phyloP scores from a whole-genome alignment of 2,329 filamentous ascomycete species.

The Phialemonium atrogriseum region DNA sequence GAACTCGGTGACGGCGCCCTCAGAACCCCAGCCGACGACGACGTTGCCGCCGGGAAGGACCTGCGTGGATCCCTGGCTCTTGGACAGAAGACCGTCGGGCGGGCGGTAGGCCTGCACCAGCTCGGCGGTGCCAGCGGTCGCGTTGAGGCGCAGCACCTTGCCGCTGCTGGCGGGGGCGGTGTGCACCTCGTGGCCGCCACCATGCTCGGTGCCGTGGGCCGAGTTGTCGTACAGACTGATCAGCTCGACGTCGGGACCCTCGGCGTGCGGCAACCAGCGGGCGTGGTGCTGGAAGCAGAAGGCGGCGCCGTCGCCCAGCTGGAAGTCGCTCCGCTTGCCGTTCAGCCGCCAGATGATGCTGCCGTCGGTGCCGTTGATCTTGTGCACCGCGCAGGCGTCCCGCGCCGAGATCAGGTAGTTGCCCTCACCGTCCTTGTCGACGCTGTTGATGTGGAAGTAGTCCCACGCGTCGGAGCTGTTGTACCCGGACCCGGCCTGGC shows the following conservation, averaged over 20 bases:
- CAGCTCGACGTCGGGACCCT: constrained; percentile 26
- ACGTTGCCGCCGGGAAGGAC: constrained; percentile 43
- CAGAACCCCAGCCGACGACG: constrained; percentile 48
- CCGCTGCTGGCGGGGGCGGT: constrained; percentile 27
- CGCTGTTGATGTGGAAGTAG: constrained; percentile 43
- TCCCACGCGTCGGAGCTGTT: constrained; percentile 30
- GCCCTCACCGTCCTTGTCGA: constrained; percentile 33
- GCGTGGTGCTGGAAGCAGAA: constrained; percentile 41
- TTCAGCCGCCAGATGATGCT: constrained; percentile 37
- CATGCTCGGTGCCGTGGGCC: constrained; percentile 31
- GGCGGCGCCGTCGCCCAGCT: constrained; percentile 16
- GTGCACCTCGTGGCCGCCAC: constrained; percentile 15
- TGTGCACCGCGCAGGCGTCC: constrained; percentile 29
- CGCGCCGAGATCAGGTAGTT: constrained; percentile 39
- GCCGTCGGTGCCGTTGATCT: constrained; percentile 33
- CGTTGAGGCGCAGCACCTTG: constrained; percentile 36
- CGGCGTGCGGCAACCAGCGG: constrained; percentile 28
- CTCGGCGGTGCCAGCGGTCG: constrained; percentile 30
- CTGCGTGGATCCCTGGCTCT: constrained; percentile 38
- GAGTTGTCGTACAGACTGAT: constrained; percentile 44
- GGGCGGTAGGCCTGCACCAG: constrained; percentile 38
- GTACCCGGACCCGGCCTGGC: constrained; percentile 23
- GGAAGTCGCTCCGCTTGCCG: constrained; percentile 33
- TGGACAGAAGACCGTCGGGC: constrained; percentile 20
- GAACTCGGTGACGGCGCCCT: constrained; percentile 38